Evolutionary conservation across 345 rosid genomes (phyloP).

Genomic region (Camelina laxa): DNA sequence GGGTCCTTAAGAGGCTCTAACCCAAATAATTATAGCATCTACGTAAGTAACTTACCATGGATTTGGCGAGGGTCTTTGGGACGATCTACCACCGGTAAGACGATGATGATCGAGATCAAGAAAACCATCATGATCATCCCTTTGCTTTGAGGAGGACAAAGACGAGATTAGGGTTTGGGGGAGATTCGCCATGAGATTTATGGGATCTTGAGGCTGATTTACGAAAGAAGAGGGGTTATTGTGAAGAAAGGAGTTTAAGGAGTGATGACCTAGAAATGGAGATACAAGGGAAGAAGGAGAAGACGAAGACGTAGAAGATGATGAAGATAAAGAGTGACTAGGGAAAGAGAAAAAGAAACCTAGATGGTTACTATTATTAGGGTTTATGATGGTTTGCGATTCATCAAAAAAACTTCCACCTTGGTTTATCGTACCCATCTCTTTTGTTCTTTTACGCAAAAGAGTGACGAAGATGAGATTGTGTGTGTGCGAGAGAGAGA

Average conservation of each 20-base stretch:
- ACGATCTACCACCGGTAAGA: slow-evolving; percentile 42
- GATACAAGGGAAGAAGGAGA: slow-evolving; percentile 39
- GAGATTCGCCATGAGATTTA: slow-evolving; percentile 51
- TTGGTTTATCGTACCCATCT: slow-evolving; percentile 61
- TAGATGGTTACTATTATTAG: slow-evolving; percentile 50
- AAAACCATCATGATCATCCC: slow-evolving; percentile 35
- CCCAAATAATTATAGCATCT: background rate
- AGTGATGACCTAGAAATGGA: slow-evolving; percentile 36
- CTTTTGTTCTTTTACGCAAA: slow-evolving; percentile 35
- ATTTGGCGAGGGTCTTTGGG: slow-evolving; percentile 66
- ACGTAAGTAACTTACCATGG: slow-evolving; percentile 58
- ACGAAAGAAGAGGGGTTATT: slow-evolving; percentile 30
- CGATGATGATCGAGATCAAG: slow-evolving; percentile 34
- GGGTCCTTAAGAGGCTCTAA: background rate
- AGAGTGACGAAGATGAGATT: slow-evolving; percentile 18
- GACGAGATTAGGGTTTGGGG: slow-evolving; percentile 67
- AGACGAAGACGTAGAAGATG: slow-evolving; percentile 30
- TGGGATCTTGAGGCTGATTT: slow-evolving; percentile 43
- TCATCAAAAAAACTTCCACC: slow-evolving; percentile 67
- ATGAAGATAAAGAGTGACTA: slow-evolving; percentile 40
- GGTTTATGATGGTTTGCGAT: slow-evolving; percentile 48
- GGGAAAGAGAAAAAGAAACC: slow-evolving; percentile 64
- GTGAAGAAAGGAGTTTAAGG: slow-evolving; percentile 35
- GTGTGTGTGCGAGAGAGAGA: background rate
- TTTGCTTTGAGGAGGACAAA: slow-evolving; percentile 47